Conservation (phyloP, 352 stramenopile genomes). For the Phytophthora quininea region DNA sequence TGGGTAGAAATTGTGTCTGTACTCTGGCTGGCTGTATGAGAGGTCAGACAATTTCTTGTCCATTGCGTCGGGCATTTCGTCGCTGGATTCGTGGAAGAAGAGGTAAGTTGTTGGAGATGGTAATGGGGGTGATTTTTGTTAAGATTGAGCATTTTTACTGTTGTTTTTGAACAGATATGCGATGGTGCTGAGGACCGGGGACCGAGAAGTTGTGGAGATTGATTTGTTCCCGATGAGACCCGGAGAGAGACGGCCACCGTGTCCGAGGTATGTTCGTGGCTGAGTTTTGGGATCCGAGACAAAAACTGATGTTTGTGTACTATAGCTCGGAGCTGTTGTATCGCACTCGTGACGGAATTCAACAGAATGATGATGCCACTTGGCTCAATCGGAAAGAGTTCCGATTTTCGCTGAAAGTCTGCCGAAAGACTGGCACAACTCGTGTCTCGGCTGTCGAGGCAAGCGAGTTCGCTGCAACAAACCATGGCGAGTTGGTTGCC, state of each 20-base stretch:
- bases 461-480: conserved; percentile 70
- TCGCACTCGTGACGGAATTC: conserved; percentile 57
- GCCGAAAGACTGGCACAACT: conserved; percentile 67
- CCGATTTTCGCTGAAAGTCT: conserved; percentile 66
- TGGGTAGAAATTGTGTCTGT: conserved; percentile 75
- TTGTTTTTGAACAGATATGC: conserved; percentile 55
- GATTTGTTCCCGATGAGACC: conserved; percentile 82
- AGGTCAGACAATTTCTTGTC: conserved; percentile 84
- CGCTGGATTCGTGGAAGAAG: conserved; percentile 85
- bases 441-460: conserved; percentile 61
- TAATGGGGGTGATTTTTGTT: too few species aligned
- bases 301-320: conserved; percentile 5
- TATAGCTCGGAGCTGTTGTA: conserved; percentile 68
- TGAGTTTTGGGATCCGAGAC: neutral
- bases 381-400: conserved; percentile 80
- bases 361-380: conserved; percentile 54
- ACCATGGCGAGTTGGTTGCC: conserved; percentile 57
- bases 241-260: conserved; percentile 71
- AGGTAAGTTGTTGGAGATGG: conserved; percentile 34
- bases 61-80: conserved; percentile 69
- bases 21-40: conserved; percentile 85
- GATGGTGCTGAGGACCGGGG: conserved; percentile 67
- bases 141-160: neutral
- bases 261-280: conserved; percentile 45
- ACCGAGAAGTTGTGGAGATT: conserved; percentile 72